phyloP scores from a whole-genome alignment of 139 green algal species.

The Chlamydomonas asymmetrica region DNA sequence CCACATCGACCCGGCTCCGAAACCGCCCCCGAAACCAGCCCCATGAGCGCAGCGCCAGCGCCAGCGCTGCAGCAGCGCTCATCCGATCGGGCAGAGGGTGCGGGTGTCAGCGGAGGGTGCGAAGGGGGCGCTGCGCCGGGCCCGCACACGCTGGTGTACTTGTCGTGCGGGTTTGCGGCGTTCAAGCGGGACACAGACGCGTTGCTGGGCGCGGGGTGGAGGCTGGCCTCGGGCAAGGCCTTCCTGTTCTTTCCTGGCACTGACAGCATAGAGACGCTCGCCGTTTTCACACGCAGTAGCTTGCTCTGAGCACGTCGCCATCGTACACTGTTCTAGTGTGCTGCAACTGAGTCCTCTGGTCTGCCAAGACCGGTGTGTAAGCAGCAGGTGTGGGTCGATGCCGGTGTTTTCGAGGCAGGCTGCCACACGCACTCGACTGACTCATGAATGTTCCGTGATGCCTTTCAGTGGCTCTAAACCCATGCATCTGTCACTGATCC shows the following conservation, averaged over 20 bases:
- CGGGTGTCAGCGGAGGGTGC: neutral
- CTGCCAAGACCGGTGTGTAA: too few relatives aligned
- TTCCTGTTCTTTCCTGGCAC: slow-evolving; percentile 74
- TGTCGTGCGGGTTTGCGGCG: slow-evolving; percentile 76
- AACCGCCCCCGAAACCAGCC: neutral
- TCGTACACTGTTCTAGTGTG: too few relatives aligned
- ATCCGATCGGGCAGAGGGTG: neutral
- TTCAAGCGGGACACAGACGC: slow-evolving; percentile 50
- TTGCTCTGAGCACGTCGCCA: too few relatives aligned
- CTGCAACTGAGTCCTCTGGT: too few relatives aligned
- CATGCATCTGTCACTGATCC: too few relatives aligned
- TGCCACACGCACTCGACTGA: too few relatives aligned
- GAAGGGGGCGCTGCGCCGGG: neutral
- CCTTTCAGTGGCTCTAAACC: too few relatives aligned
- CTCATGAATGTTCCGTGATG: too few relatives aligned
- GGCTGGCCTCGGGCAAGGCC: slow-evolving; percentile 33
- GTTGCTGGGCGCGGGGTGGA: slow-evolving; percentile 55
- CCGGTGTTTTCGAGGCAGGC: too few relatives aligned
- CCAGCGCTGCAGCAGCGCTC: neutral
- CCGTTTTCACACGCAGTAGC: slow-evolving; percentile 56
- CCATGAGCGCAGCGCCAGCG: neutral
- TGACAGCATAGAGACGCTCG: slow-evolving; percentile 70
- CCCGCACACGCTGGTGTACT: slow-evolving; percentile 65
- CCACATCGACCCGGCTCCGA: too few relatives aligned
- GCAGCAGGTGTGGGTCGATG: too few relatives aligned